A percentile compares a stretch with the other conserved stretches of the same genome.
These are phyloP conservation scores for Penicillium pancosmium DNA, from an alignment of 495 filamentous ascomycete species.

Conservation along the genomic window DNA sequence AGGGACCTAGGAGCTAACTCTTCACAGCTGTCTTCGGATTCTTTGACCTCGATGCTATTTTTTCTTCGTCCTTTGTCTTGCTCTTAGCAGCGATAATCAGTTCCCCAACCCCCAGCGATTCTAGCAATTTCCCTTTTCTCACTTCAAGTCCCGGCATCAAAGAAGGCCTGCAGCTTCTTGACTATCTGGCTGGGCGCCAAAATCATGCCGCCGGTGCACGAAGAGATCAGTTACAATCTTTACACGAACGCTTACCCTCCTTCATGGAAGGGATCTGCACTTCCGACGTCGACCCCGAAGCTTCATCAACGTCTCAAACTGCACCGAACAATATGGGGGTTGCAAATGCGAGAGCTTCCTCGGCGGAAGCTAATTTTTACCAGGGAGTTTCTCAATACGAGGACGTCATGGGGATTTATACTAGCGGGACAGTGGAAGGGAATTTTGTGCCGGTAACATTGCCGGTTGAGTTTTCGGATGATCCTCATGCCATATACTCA, in stretches of 20 bases:
- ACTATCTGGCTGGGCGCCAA: not conserved
- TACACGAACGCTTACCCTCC: not conserved
- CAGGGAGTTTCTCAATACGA: not conserved
- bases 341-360: not conserved
- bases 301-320: not conserved
- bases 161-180: not conserved
- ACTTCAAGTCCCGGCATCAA: constrained; percentile 8
- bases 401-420: not conserved
- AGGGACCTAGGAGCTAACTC: too few species aligned
- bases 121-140: not conserved
- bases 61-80: constrained; percentile 9
- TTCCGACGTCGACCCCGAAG: not conserved
- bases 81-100: constrained; percentile 6
- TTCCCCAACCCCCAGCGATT: not conserved
- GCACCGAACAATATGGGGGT: not conserved
- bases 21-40: constrained; percentile 9
- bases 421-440: not conserved
- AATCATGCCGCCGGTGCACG: not conserved
- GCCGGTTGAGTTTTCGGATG: constrained; percentile 6
- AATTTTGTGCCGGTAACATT: not conserved
- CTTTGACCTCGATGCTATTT: constrained; percentile 11
- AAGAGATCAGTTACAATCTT: not conserved
- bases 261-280: not conserved
- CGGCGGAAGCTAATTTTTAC: not conserved
- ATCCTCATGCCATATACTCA: constrained; percentile 7